Conservation (phyloP, 2,329 filamentous ascomycete genomes). For the Decorospora gaudefroyi region DNA sequence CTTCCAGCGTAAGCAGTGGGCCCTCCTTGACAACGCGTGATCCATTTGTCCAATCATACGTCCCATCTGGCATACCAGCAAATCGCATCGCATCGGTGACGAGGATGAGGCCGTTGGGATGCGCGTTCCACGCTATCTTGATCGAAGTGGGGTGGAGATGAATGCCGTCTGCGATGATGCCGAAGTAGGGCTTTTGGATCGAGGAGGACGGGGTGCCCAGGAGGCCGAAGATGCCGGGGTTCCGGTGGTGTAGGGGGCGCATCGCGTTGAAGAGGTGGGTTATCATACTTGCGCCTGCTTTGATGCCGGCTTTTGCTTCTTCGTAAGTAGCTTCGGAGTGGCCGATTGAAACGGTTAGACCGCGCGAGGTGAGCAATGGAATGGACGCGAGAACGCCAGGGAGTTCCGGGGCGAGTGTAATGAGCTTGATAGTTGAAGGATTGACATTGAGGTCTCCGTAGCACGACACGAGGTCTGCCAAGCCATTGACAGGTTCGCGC, state of each 20-base stretch:
- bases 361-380: slow-evolving; percentile 64
- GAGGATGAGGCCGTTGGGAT: slow-evolving; percentile 81
- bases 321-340: slow-evolving; percentile 89
- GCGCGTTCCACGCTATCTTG: slow-evolving; percentile 85
- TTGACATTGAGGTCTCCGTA: slow-evolving; percentile 73
- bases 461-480: slow-evolving; percentile 69
- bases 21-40: slow-evolving; percentile 71
- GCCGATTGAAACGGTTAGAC: slow-evolving; percentile 78
- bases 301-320: slow-evolving; percentile 71
- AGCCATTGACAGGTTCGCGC: slow-evolving; percentile 61
- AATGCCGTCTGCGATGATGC: slow-evolving; percentile 87
- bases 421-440: slow-evolving; percentile 66
- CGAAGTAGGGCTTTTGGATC: slow-evolving; percentile 71
- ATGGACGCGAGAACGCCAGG: slow-evolving; percentile 71
- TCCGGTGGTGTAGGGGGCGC: slow-evolving; percentile 85
- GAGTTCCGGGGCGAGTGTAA: slow-evolving; percentile 84
- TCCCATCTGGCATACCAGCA: slow-evolving; percentile 79
- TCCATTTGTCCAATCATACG: slow-evolving; percentile 83
- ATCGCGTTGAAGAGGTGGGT: slow-evolving; percentile 96
- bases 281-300: slow-evolving; percentile 82
- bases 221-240: slow-evolving; percentile 87
- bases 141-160: slow-evolving; percentile 87
- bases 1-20: slow-evolving; percentile 72
- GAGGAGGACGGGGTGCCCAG: slow-evolving; percentile 59
- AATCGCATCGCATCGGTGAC: slow-evolving; percentile 93